Evolutionary conservation across 169 alveolate genomes (phyloP).

Genomic region (Plasmodium gallinaceum): DNA sequence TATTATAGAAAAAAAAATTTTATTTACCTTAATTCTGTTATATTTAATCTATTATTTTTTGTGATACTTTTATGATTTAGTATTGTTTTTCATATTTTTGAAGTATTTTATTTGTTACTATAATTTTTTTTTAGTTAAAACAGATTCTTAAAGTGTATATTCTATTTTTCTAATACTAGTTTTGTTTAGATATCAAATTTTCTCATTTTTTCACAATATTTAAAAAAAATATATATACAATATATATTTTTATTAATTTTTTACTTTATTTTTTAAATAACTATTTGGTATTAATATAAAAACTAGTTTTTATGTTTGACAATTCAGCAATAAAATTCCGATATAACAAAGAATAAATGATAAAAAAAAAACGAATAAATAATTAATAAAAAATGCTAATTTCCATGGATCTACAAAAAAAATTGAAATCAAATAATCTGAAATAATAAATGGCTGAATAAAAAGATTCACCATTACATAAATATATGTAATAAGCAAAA

Average conservation of each 20-base stretch:
- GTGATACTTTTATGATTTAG: too few relatives aligned
- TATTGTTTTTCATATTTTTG: too few relatives aligned
- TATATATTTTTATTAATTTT: neutral
- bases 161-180: too few relatives aligned
- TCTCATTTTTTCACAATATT: too few relatives aligned
- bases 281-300: slow-evolving; percentile 13
- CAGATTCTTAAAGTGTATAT: too few relatives aligned
- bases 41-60: too few relatives aligned
- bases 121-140: too few relatives aligned
- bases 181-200: too few relatives aligned
- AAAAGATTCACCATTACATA: slow-evolving; percentile 69
- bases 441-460: slow-evolving; percentile 70
- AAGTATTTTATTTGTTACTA: too few relatives aligned
- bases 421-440: slow-evolving; percentile 60
- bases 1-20: too few relatives aligned
- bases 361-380: slow-evolving; percentile 49
- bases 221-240: too few relatives aligned
- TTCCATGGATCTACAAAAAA: slow-evolving; percentile 79
- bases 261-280: neutral
- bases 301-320: slow-evolving; percentile 19
- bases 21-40: too few relatives aligned
- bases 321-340: slow-evolving; percentile 39
- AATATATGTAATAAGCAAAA: slow-evolving; percentile 26
- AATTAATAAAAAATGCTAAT: slow-evolving; percentile 57
- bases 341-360: slow-evolving; percentile 68